Evolutionary conservation across 208 protist species (phyloP), one percentile per base, ranked within the genome.

Genomic region (Naegleria fowleri): DNA sequence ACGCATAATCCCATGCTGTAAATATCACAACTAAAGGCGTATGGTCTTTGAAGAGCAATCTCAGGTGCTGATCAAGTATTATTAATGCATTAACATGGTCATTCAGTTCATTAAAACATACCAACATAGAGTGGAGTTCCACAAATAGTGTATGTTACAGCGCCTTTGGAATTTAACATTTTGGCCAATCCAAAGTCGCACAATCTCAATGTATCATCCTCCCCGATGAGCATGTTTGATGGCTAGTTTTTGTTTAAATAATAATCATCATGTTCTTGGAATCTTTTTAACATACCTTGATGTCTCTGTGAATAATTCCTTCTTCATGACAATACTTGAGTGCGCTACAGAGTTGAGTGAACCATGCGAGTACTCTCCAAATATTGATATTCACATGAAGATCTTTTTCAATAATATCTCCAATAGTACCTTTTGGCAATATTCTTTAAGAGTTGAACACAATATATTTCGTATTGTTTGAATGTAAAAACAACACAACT

Each of bases 361-460:
- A 79, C 67, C 67, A 79, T 13, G 16, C 19, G 36, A 79, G 16
- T 36, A 79, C 29, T 36, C 67, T 25, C 67, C 67, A 79, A 2
- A 79, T 1, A 36, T 79, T 79, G 9, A 79, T 36, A 79, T 79
- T 36, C 19, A 79, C 67, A 79, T 79, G 67, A 6, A 36, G 29
- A 79, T 79, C 67, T n/a, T 79, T 79, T 79, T 79, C 67, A 79
- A 79, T 79, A 36, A 79, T 79, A 79, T 79, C 67, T 36, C 67
- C 67, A 79, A 79, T 79, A 29, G 67, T 79, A 36, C 67, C 67
- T 79, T 79, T 79, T 29, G 67, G 9, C 67, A 79, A 33, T 36
- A 79, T 79, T 79, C 67, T 48, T 9, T 48, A 7, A 48, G 43
- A 48, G 43, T 48, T 48, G 7, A 48, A 7, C 43, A 48, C 43